These are phyloP conservation scores for Citrus glauca DNA, from an alignment of 345 rosid genomes.

Conservation along the genomic window DNA sequence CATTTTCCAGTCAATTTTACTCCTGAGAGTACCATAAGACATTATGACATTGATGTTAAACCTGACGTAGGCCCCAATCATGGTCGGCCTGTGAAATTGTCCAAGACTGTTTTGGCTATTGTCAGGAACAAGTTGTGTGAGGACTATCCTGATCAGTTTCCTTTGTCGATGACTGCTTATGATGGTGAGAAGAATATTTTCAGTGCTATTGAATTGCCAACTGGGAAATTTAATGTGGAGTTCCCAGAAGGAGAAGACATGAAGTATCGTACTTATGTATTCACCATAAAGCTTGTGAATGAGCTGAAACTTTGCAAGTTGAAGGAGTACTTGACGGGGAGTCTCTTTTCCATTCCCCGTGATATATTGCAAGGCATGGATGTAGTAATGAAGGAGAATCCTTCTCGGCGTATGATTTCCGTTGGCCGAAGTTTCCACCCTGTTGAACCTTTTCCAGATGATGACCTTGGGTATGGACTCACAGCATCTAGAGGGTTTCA, in stretches of 20 bases:
- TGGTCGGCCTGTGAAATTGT: conserved; percentile 35
- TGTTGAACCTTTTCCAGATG: conserved; percentile 12
- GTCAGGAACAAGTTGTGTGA: conserved; percentile 55
- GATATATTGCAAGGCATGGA: conserved; percentile 87
- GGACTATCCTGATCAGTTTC: conserved; percentile 41
- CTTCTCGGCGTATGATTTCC: conserved; percentile 52
- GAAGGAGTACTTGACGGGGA: conserved; percentile 53
- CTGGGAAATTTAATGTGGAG: conserved; percentile 43
- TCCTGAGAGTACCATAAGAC: conserved; percentile 42
- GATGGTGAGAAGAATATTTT: conserved; percentile 88
- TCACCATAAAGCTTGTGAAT: conserved; percentile 58
- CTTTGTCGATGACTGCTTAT: conserved; percentile 59
- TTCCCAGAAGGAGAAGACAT: conserved; percentile 42
- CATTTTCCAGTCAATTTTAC: conserved; percentile 58
- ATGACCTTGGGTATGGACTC: conserved; percentile 61
- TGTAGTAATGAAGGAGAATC: conserved; percentile 91
- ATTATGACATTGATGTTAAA: conserved; percentile 66
- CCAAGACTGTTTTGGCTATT: conserved; percentile 37
- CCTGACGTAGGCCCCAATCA: conserved; percentile 22
- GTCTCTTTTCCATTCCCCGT: conserved; percentile 40
- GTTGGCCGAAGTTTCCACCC: conserved; percentile 62
- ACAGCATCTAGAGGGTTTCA: conserved; percentile 65
- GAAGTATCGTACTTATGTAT: conserved; percentile 27
- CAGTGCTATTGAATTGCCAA: conserved; percentile 53
- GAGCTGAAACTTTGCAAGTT: conserved; percentile 54